Percentiles rank a stretch among this genome's conserved stretches.
phyloP scores from a whole-genome alignment of 2,329 filamentous ascomycete species.

The Diaporthe sp. region DNA sequence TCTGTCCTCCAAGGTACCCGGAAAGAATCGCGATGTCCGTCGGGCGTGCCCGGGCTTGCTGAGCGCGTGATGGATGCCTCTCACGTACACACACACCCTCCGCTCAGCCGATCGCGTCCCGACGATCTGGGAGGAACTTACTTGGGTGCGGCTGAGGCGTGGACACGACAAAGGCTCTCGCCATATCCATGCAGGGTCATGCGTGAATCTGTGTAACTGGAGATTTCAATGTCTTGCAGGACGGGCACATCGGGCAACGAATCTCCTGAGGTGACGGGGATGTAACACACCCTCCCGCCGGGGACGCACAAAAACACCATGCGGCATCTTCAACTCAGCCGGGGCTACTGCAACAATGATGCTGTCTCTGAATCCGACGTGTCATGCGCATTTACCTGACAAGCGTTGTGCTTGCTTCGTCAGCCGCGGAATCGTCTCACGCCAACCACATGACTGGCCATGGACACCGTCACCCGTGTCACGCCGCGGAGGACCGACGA shows the following conservation, averaged over 20 bases:
- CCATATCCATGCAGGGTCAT: slow-evolving; percentile 14
- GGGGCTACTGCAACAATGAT: background rate
- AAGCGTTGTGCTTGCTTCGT: background rate
- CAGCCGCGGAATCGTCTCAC: background rate
- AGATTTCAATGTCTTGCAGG: slow-evolving; percentile 33
- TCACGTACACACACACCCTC: background rate
- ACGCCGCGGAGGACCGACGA: slow-evolving; percentile 7
- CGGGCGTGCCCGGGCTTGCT: background rate
- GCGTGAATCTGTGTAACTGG: slow-evolving; percentile 24
- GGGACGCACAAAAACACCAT: background rate
- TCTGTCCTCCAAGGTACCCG: background rate
- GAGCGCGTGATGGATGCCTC: slow-evolving; percentile 19
- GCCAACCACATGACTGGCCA: background rate
- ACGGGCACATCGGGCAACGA: slow-evolving; percentile 15
- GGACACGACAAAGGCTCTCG: background rate
- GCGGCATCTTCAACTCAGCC: background rate
- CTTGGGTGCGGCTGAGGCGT: slow-evolving; percentile 10
- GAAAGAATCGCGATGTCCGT: background rate
- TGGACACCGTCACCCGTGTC: background rate
- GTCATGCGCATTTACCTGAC: background rate
- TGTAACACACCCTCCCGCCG: slow-evolving; percentile 7
- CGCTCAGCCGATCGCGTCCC: slow-evolving; percentile 1
- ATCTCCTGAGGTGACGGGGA: slow-evolving; percentile 1
- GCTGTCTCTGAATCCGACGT: background rate
- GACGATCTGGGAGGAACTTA: background rate